Percentiles rank a stretch among this genome's conserved stretches.
These are phyloP conservation scores for Ilex paraguariensis DNA, from an alignment of 305 asterid species.

Conservation along the genomic window DNA sequence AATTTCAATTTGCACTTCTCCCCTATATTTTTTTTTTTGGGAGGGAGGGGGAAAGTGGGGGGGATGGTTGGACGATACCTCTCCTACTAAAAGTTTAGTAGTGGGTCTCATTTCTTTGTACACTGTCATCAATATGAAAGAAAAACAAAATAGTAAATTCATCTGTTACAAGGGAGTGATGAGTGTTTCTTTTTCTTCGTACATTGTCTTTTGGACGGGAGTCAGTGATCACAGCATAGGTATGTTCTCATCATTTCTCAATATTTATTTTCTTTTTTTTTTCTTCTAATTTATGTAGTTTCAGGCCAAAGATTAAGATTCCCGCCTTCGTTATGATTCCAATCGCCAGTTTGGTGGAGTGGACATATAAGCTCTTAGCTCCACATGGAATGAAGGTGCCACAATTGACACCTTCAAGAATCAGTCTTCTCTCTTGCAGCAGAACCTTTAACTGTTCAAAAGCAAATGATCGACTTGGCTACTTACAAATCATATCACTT, in stretches of 20 bases:
- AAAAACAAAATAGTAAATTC: too few relatives aligned
- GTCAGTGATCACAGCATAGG: slow-evolving; percentile 3
- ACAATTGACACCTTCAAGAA: slow-evolving; percentile 92
- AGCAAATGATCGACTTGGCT: slow-evolving; percentile 90
- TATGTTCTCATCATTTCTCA: slow-evolving; percentile 5
- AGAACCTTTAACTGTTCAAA: slow-evolving; percentile 74
- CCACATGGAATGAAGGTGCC: slow-evolving; percentile 98
- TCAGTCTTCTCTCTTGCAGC: slow-evolving; percentile 79
- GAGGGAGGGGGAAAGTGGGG: too few relatives aligned
- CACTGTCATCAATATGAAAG: too few relatives aligned
- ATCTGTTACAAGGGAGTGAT: too few relatives aligned
- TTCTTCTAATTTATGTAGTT: slow-evolving; percentile 42
- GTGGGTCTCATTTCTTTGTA: too few relatives aligned
- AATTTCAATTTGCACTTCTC: too few relatives aligned
- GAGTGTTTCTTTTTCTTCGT: too few relatives aligned
- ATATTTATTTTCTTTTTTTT: slow-evolving; percentile 27
- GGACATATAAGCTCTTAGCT: slow-evolving; percentile 55
- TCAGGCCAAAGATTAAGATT: slow-evolving; percentile 91
- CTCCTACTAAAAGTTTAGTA: too few relatives aligned
- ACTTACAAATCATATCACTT: slow-evolving; percentile 77
- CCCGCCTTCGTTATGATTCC: slow-evolving; percentile 87
- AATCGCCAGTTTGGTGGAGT: slow-evolving; percentile 81
- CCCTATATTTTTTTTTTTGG: too few relatives aligned
- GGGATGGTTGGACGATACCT: too few relatives aligned
- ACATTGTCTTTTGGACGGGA: too few relatives aligned